Conservation (phyloP, 192 early-diverging fungal species). For the Oehlia diaphana region DNA sequence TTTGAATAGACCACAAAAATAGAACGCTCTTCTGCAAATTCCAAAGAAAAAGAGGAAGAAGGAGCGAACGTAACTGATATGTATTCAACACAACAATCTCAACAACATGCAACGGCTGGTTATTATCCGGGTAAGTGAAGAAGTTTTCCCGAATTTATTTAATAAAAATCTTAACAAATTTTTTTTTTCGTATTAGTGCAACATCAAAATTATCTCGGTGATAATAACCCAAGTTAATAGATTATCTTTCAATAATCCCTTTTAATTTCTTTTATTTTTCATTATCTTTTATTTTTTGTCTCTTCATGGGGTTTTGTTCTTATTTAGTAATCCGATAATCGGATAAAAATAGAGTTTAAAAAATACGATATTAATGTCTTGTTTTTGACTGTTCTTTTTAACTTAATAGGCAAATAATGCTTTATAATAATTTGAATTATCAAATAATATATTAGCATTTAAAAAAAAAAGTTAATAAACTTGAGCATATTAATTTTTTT, state of each 20-base stretch:
- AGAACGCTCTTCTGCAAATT: conserved; percentile 45
- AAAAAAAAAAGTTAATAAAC: too few species aligned
- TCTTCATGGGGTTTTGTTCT: neutral
- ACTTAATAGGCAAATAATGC: neutral
- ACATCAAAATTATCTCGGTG: conserved; percentile 3
- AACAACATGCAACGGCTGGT: neutral
- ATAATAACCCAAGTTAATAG: neutral
- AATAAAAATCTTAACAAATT: neutral
- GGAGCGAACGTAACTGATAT: conserved; percentile 28
- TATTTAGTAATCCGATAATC: neutral
- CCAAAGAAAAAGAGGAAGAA: conserved; percentile 54
- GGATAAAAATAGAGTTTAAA: neutral
- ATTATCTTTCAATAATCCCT: neutral
- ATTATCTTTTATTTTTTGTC: neutral
- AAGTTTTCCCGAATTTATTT: neutral
- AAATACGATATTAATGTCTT: neutral
- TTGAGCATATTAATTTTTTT: too few species aligned
- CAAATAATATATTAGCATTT: neutral
- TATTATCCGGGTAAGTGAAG: neutral
- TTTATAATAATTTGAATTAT: neutral
- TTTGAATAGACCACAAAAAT: conserved; percentile 49
- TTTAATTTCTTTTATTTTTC: neutral
- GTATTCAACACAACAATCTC: conserved; percentile 31
- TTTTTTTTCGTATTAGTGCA: neutral
- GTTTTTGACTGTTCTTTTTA: neutral